Evolutionary conservation across 176 grass and related monocot species (phyloP).

Genomic region (Urochloa ruziziensis): DNA sequence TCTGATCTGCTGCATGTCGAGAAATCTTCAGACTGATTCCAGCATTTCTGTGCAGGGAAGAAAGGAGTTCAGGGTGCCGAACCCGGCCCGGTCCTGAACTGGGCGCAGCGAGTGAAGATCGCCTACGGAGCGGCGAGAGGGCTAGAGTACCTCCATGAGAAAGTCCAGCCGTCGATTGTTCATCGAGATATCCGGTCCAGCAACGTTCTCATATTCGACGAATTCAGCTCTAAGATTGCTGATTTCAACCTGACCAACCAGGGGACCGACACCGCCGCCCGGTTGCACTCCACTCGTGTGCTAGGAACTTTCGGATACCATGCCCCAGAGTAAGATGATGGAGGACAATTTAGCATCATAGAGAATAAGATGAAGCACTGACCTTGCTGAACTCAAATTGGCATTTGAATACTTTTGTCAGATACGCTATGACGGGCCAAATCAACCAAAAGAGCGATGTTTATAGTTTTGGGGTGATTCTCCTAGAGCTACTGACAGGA

Average conservation of each 20-base stretch:
- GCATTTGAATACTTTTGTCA: not conserved
- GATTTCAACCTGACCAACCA: constrained; percentile 90
- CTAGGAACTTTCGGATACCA: constrained; percentile 86
- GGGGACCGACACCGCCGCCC: constrained; percentile 62
- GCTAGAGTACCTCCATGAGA: constrained; percentile 85
- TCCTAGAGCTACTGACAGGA: constrained; percentile 74
- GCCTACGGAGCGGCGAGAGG: constrained; percentile 76
- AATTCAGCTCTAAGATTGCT: constrained; percentile 60
- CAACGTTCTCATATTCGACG: constrained; percentile 78
- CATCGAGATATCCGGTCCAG: constrained; percentile 86
- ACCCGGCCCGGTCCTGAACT: constrained; percentile 62
- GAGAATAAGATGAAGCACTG: too few species aligned
- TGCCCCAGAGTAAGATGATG: constrained; percentile 70
- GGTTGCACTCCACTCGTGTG: constrained; percentile 78
- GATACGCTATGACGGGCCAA: constrained; percentile 89
- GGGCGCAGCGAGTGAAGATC: constrained; percentile 72
- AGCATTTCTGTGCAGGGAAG: constrained; percentile 35
- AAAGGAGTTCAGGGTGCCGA: constrained; percentile 83
- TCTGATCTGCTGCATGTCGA: not conserved
- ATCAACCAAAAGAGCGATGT: constrained; percentile 87
- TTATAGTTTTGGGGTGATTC: constrained; percentile 76
- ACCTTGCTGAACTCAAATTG: not conserved
- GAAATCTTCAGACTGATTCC: not conserved
- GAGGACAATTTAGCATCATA: not conserved
- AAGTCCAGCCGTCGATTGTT: constrained; percentile 74